Evolutionary conservation across 2,329 filamentous ascomycete genomes (phyloP).

Genomic region (Phialocephala sp.): DNA sequence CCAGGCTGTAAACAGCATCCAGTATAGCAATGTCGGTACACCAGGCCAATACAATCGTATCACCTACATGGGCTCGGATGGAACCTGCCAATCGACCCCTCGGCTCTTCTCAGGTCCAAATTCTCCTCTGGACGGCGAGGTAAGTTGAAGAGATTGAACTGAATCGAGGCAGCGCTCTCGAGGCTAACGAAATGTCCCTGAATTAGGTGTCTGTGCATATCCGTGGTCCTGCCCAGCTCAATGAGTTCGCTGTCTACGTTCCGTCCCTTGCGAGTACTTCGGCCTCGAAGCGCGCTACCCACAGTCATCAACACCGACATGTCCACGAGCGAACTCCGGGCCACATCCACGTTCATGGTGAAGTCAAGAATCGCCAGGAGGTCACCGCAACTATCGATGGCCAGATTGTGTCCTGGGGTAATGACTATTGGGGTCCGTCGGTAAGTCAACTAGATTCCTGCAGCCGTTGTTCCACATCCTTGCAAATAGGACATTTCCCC

Average conservation of each 20-base stretch:
- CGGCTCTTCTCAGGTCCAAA: constrained; percentile 64
- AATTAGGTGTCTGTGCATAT: constrained; percentile 72
- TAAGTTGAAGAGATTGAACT: constrained; percentile 47
- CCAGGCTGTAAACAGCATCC: constrained; percentile 66
- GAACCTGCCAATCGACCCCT: constrained; percentile 59
- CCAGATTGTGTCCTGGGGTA: constrained; percentile 61
- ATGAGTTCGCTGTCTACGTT: constrained; percentile 72
- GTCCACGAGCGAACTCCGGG: constrained; percentile 39
- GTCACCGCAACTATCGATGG: constrained; percentile 66
- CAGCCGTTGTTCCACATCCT: constrained; percentile 25
- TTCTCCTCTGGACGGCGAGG: constrained; percentile 73
- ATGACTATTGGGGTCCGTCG: constrained; percentile 51
- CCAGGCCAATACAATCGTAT: constrained; percentile 69
- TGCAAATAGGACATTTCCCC: not conserved
- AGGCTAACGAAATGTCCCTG: constrained; percentile 8
- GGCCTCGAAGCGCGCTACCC: constrained; percentile 43
- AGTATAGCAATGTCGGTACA: constrained; percentile 67
- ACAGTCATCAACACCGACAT: constrained; percentile 51
- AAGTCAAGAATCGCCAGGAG: constrained; percentile 52
- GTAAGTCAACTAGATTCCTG: constrained; percentile 2
- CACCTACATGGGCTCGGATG: constrained; percentile 60
- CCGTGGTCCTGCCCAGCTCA: constrained; percentile 71
- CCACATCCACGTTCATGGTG: constrained; percentile 25
- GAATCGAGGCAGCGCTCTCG: not conserved
- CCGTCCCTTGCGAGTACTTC: constrained; percentile 44